phyloP scores from a whole-genome alignment of 345 rosid species.

The Excoecaria agallocha region DNA sequence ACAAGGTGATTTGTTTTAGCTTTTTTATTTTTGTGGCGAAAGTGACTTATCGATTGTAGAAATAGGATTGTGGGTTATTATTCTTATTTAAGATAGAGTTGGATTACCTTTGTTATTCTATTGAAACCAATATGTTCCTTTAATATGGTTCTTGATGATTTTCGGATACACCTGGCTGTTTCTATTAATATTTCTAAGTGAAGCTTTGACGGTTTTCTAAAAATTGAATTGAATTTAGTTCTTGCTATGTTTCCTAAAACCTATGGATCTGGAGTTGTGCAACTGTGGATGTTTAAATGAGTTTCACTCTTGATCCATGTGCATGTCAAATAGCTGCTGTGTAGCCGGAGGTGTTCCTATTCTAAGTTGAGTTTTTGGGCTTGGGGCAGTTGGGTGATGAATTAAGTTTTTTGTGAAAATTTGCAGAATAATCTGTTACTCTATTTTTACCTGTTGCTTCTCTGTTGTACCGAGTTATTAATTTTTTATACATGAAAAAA shows the following conservation, averaged over 20 bases:
- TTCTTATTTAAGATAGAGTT: background rate
- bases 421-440: background rate
- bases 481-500: background rate
- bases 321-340: background rate
- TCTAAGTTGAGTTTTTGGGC: conserved; percentile 1
- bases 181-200: background rate
- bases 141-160: background rate
- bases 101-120: background rate
- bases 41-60: too few relatives aligned
- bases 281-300: background rate
- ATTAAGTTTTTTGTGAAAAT: background rate
- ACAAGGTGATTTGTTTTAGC: too few relatives aligned
- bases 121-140: background rate
- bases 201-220: background rate
- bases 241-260: background rate
- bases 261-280: background rate
- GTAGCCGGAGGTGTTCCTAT: background rate
- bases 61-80: background rate
- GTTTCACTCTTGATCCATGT: background rate
- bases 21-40: background rate
- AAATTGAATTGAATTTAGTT: background rate
- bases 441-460: background rate
- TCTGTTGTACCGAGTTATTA: background rate
- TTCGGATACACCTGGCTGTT: background rate
- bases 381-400: background rate